Percentiles rank a stretch among this genome's conserved stretches.
Evolutionary conservation across 495 filamentous ascomycete genomes (phyloP).

Genomic region (Clavariopsis aquatica): DNA sequence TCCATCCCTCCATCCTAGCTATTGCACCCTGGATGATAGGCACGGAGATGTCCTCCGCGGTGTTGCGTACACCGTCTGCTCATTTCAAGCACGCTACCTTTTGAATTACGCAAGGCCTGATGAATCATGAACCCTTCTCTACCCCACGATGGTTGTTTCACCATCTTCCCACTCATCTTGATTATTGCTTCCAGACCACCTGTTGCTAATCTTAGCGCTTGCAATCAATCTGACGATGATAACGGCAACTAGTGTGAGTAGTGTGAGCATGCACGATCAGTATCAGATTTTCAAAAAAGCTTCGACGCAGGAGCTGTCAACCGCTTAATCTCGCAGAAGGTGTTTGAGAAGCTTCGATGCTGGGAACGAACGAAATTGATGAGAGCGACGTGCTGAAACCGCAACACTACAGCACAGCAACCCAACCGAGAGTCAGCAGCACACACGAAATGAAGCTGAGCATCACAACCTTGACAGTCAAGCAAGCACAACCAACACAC

Average conservation of each 20-base stretch:
- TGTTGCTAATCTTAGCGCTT: neutral
- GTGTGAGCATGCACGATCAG: neutral
- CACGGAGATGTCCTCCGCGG: neutral
- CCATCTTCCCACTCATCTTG: neutral
- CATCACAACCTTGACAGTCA: neutral
- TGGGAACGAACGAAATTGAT: neutral
- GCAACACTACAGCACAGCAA: neutral
- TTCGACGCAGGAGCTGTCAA: neutral
- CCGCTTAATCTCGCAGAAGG: neutral
- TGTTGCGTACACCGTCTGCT: neutral
- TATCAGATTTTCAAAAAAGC: neutral
- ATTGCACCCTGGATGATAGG: no score
- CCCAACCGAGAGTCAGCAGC: neutral
- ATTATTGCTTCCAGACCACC: neutral
- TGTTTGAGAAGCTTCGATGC: neutral
- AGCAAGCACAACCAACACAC: neutral
- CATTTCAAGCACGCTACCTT: neutral
- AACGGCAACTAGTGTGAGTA: neutral
- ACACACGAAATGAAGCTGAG: neutral
- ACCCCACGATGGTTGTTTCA: slow-evolving; percentile 8
- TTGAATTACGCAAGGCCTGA: slow-evolving; percentile 6
- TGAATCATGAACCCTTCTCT: neutral
- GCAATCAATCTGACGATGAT: slow-evolving; percentile 2
- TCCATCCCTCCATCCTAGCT: neutral
- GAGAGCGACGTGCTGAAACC: neutral